Conservation (phyloP, 371 early-diverging fungal species). For the Apophysomyces variabilis region DNA sequence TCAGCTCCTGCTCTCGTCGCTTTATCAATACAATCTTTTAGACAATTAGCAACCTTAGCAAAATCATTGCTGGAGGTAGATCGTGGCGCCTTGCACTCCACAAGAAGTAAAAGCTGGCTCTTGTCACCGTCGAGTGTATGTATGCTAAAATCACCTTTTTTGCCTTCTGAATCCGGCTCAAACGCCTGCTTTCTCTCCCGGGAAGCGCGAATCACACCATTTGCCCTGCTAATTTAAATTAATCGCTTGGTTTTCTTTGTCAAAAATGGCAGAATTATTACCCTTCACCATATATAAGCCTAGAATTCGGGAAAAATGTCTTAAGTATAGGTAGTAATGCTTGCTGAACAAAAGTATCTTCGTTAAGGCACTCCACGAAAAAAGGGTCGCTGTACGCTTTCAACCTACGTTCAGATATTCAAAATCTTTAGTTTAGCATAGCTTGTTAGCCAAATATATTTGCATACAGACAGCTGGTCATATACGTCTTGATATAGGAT, state of each 20-base stretch:
- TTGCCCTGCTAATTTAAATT: not conserved
- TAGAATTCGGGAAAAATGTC: slow-evolving; percentile 12
- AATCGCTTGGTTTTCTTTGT: not conserved
- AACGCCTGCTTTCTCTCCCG: slow-evolving; percentile 4
- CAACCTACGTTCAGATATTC: slow-evolving; percentile 2
- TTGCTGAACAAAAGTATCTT: slow-evolving; percentile 17
- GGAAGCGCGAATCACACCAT: slow-evolving; percentile 3
- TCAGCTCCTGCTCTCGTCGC: slow-evolving; percentile 11
- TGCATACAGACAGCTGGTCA: slow-evolving; percentile 1
- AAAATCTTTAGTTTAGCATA: not conserved
- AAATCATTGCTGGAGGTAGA: slow-evolving; percentile 12
- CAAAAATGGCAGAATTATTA: not conserved
- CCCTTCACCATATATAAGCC: slow-evolving; percentile 12
- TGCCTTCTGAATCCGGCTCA: slow-evolving; percentile 12
- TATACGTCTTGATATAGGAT: not conserved
- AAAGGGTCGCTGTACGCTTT: slow-evolving; percentile 12
- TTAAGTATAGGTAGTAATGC: slow-evolving; percentile 12
- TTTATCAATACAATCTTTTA: slow-evolving; percentile 18
- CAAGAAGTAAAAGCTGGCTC: slow-evolving; percentile 12
- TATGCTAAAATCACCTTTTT: slow-evolving; percentile 16
- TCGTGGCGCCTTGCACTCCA: slow-evolving; percentile 18
- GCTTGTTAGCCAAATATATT: not conserved
- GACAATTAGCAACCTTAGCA: slow-evolving; percentile 12
- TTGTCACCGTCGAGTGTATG: slow-evolving; percentile 9
- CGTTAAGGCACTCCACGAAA: not conserved